phyloP scores from a whole-genome alignment of 306 rosid genomes.

The Ormosia emarginata region DNA sequence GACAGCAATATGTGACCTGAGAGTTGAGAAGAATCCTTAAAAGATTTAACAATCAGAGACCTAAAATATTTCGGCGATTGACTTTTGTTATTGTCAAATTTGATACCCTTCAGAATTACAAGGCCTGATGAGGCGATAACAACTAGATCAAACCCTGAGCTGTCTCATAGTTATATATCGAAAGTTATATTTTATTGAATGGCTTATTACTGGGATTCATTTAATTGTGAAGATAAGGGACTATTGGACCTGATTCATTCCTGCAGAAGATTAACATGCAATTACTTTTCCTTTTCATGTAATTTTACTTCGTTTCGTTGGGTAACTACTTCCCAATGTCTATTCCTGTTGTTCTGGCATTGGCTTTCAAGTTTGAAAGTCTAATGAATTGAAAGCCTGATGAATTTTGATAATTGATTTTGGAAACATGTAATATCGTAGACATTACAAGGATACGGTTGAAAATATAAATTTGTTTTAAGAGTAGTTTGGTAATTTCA shows the following conservation, averaged over 20 bases:
- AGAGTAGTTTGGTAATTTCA: too few species aligned
- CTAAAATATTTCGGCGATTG: not conserved
- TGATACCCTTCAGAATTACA: not conserved
- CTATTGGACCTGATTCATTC: not conserved
- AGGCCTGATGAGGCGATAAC: not conserved
- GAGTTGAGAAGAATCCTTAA: not conserved
- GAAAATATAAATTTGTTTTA: too few species aligned
- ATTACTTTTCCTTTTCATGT: not conserved
- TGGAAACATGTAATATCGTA: constrained; percentile 8
- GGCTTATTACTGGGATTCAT: not conserved
- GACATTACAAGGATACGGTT: too few species aligned
- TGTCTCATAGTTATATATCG: not conserved
- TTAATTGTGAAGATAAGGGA: not conserved
- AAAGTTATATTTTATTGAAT: not conserved
- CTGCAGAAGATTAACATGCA: too few species aligned
- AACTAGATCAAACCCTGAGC: not conserved
- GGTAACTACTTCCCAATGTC: not conserved
- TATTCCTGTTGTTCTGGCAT: constrained; percentile 2
- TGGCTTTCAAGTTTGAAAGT: constrained; percentile 10
- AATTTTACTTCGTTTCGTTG: not conserved
- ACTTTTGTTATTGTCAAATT: not conserved
- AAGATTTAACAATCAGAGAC: not conserved
- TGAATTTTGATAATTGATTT: not conserved
- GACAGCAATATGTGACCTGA: not conserved
- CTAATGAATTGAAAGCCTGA: not conserved